Percentiles rank a stretch among this genome's conserved stretches.
Conservation (phyloP, 2,329 filamentous ascomycete species). For the Blumeria graminis region DNA sequence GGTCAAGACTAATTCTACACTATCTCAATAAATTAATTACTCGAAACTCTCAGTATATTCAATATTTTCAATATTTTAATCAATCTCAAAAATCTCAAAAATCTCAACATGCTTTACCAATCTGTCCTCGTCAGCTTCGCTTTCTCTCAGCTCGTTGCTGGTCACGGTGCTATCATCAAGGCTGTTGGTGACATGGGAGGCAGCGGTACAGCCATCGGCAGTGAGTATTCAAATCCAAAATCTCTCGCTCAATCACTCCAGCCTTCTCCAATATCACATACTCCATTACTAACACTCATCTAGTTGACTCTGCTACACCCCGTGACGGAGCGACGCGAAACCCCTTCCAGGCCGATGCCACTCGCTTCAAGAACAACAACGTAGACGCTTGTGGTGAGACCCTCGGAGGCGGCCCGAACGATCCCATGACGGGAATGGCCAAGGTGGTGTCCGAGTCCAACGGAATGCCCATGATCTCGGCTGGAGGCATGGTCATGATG, state of each 20-base stretch:
- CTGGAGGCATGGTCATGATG: constrained; percentile 14
- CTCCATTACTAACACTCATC: constrained; percentile 7
- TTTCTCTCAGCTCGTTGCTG: constrained; percentile 28
- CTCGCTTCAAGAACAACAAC: constrained; percentile 30
- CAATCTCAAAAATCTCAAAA: not conserved
- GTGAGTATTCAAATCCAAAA: constrained; percentile 10
- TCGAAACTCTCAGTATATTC: not conserved
- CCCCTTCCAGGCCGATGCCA: constrained; percentile 40
- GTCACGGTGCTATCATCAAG: constrained; percentile 32
- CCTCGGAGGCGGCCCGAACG: constrained; percentile 29
- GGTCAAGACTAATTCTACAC: not conserved
- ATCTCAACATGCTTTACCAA: constrained; percentile 19
- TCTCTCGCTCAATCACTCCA: no score
- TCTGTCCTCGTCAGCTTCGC: constrained; percentile 25
- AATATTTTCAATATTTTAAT: not conserved
- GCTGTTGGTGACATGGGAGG: constrained; percentile 34
- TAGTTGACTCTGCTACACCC: constrained; percentile 28
- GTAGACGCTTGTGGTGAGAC: constrained; percentile 33
- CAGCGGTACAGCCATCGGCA: constrained; percentile 23
- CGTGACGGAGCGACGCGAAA: constrained; percentile 34
- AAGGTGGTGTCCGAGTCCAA: constrained; percentile 28
- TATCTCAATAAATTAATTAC: not conserved
- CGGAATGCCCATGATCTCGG: constrained; percentile 33
- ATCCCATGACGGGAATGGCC: constrained; percentile 28
- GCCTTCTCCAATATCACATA: no score